These are phyloP conservation scores for Aristolochia fimbriata DNA, from an alignment of 164 flowering plant genomes.

Conservation along the genomic window DNA sequence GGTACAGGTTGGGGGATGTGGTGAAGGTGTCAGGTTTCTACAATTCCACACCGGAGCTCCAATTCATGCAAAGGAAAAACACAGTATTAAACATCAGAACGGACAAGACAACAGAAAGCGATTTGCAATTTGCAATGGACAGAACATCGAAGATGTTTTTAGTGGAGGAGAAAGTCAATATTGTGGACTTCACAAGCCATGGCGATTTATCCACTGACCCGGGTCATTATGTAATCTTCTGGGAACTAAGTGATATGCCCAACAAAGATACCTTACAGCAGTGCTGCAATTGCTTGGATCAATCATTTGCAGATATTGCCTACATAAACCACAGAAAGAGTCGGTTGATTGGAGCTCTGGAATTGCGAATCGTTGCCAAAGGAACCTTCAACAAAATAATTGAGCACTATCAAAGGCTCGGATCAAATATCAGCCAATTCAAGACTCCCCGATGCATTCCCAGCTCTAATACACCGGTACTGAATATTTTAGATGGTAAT, in stretches of 20 bases:
- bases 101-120: conserved; percentile 96
- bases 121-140: conserved; percentile 69
- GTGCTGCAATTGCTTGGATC: conserved; percentile 74
- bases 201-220: conserved; percentile 55
- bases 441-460: conserved; percentile 78
- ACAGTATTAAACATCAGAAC: conserved; percentile 69
- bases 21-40: conserved; percentile 79
- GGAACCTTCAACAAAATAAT: conserved; percentile 76
- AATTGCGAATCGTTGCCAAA: conserved; percentile 49
- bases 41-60: conserved; percentile 75
- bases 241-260: conserved; percentile 62
- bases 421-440: conserved; percentile 71
- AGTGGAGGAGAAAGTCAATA: conserved; percentile 46
- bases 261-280: conserved; percentile 36
- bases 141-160: conserved; percentile 37
- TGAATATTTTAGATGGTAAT: conserved; percentile 52
- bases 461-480: conserved; percentile 27
- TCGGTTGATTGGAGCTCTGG: conserved; percentile 58
- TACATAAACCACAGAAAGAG: conserved; percentile 62
- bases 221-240: conserved; percentile 78
- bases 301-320: conserved; percentile 65
- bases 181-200: conserved; percentile 70
- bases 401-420: conserved; percentile 47
- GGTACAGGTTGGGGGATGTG: conserved; percentile 82
- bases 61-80: conserved; percentile 65